Base-by-base conservation (phyloP, 179 eudicot species). In the Corrigiola litoralis region DNA sequence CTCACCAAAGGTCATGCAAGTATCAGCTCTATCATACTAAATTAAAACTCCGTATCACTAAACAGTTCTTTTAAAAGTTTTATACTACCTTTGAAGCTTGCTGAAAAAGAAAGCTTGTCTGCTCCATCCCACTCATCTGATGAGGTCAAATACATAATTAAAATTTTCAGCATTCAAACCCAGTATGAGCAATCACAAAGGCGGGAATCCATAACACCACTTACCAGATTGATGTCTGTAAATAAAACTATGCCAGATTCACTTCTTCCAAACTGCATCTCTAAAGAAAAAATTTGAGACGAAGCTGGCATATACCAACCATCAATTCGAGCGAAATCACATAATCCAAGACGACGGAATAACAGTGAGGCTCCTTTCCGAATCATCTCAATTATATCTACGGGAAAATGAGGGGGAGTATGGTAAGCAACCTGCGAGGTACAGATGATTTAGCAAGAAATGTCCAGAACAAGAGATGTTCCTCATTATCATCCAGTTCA, bases 111-210 rank as follows among this genome's bases (percentile, higher is more conserved):
- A 91, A 91, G 80, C 97, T 91, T 46, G 96, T 91, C 76, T 91
- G 97, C 79, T 91, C 97, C 97, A 91, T 91, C 62, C 97, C 97
- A 76, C 96, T 91, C 58, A 91, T 85, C 97, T 91, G 50, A 54
- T 31, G 18, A 21, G 16, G 9, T 27, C n/a, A 44, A 53, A 27
- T 6, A 38, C 18, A 6, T 37, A 44, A n/a, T 54, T 13, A 53
- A 20, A 27, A 17, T 6, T 51, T 41, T 8, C 13, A n/a, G 8
- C 14, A 67, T 38, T 27, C 36, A 14, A 34, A 9, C 27, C 9
- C 32, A 74, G 31, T 52, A 45, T 40, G 38, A 21, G 29, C 44
- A 32, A 41, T 36, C 1, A 21, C 18, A 49, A 61, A 31, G 24
- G 24, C 13, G 10, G 32, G 41, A 63, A 44, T 37, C 24, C 53